phyloP scores from a whole-genome alignment of 1,284 basidiomycete genomes.

The Anthracocystis setariae region DNA sequence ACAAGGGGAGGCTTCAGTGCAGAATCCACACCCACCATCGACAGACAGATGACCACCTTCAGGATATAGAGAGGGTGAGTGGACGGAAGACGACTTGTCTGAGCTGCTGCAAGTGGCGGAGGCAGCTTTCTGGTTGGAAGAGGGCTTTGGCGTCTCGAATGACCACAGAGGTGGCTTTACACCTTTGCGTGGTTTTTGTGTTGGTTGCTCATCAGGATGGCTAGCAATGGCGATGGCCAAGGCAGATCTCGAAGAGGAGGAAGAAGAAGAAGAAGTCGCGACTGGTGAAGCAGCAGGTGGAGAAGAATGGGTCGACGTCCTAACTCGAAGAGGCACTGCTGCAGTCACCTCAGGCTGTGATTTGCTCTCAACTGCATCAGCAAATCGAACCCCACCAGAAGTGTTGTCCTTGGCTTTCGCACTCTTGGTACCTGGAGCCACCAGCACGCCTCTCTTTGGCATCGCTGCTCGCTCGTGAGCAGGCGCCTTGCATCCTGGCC shows the following conservation, averaged over 20 bases:
- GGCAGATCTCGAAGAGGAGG: background rate
- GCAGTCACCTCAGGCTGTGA: background rate
- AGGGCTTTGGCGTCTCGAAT: slow-evolving; percentile 17
- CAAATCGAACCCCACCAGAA: slow-evolving; percentile 24
- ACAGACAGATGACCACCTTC: slow-evolving; percentile 27
- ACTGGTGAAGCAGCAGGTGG: background rate
- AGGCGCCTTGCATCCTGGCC: slow-evolving; percentile 48
- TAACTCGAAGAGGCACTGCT: slow-evolving; percentile 26
- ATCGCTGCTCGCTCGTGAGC: slow-evolving; percentile 34
- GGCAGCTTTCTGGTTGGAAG: background rate
- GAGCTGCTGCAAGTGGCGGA: background rate
- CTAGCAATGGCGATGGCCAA: background rate
- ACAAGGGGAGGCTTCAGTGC: slow-evolving; percentile 55
- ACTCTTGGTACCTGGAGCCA: slow-evolving; percentile 16
- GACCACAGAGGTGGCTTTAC: slow-evolving; percentile 31
- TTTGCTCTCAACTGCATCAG: slow-evolving; percentile 5
- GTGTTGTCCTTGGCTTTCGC: slow-evolving; percentile 19
- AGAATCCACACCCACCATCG: slow-evolving; percentile 60
- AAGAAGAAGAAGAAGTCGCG: background rate
- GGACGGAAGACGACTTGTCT: slow-evolving; percentile 10
- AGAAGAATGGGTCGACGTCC: background rate
- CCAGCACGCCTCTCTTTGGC: slow-evolving; percentile 32
- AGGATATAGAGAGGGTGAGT: slow-evolving; percentile 26
- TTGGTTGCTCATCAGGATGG: background rate
- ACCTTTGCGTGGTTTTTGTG: slow-evolving; percentile 10